Percentiles rank a stretch among this genome's conserved stretches.
phyloP scores from a whole-genome alignment of 306 rosid species.

The Fragaria iinumae region DNA sequence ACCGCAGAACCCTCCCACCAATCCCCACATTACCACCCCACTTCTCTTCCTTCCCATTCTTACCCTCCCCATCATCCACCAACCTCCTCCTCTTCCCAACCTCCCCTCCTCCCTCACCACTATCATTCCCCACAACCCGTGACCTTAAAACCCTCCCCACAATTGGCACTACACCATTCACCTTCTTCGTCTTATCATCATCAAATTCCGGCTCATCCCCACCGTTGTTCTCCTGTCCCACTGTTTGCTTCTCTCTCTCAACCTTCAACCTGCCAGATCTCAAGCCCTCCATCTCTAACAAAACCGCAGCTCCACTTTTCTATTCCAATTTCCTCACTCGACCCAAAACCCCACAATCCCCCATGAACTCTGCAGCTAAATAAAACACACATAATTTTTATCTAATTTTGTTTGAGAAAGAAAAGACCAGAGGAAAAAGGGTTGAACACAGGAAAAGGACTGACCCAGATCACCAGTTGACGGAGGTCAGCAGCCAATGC shows the following conservation, averaged over 20 bases:
- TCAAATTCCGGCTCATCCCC: constrained; percentile 21
- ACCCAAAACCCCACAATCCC: constrained; percentile 15
- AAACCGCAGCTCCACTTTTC: constrained; percentile 29
- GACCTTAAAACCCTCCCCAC: neutral
- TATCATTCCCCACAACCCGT: neutral
- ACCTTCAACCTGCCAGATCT: constrained; percentile 49
- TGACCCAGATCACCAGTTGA: constrained; percentile 44
- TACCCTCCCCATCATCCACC: constrained; percentile 20
- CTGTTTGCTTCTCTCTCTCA: constrained; percentile 24
- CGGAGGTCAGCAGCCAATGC: constrained; percentile 63
- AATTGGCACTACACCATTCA: neutral
- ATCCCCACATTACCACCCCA: constrained; percentile 23
- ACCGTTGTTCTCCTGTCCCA: constrained; percentile 12
- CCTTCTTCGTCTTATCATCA: neutral
- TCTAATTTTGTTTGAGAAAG: neutral
- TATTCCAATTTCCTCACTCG: constrained; percentile 15
- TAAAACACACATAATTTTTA: neutral
- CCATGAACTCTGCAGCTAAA: constrained; percentile 2
- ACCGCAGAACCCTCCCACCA: constrained; percentile 60
- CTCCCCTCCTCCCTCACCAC: constrained; percentile 34
- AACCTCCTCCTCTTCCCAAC: constrained; percentile 34
- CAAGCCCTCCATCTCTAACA: constrained; percentile 64
- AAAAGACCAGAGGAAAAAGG: neutral
- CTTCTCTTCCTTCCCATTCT: constrained; percentile 31
- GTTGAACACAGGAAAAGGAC: constrained; percentile 10